A percentile compares a stretch with the other conserved stretches of the same genome.
Evolutionary conservation across 1,139 yeast genomes (phyloP).

Genomic region (Taphrina deformans): DNA sequence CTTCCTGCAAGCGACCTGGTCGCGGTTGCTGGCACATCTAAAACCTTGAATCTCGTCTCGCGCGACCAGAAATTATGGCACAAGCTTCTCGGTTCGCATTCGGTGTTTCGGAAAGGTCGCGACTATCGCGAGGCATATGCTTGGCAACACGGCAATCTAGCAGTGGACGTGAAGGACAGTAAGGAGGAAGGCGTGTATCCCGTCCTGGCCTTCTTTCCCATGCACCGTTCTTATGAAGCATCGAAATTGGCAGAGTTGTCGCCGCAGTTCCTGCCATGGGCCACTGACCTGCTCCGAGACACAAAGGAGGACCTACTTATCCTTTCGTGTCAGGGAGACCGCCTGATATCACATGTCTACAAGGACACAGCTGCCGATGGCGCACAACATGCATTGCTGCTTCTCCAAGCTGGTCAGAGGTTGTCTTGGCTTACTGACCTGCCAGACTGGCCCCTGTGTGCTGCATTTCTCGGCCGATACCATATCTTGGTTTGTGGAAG

Average conservation of each 20-base stretch:
- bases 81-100: background rate
- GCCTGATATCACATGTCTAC: slow-evolving; percentile 6
- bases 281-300: background rate
- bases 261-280: background rate
- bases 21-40: background rate
- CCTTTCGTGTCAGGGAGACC: background rate
- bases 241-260: background rate
- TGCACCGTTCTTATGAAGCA: background rate
- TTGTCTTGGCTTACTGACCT: background rate
- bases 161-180: slow-evolving; percentile 1
- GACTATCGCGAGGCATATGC: slow-evolving; percentile 3
- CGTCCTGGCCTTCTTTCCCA: slow-evolving; percentile 9
- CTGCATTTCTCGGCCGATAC: background rate
- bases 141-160: slow-evolving; percentile 10
- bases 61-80: slow-evolving; percentile 1
- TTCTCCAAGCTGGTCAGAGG: background rate
- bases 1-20: background rate
- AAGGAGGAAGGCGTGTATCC: background rate
- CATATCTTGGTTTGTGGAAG: slow-evolving; percentile 1
- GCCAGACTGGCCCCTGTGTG: slow-evolving; percentile 24
- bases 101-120: background rate
- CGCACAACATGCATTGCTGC: background rate
- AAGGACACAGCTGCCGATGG: background rate
- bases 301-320: background rate
- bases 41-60: background rate